phyloP scores from a whole-genome alignment of 768 basidiomycete genomes.

The Rhodotorula toruloides region DNA sequence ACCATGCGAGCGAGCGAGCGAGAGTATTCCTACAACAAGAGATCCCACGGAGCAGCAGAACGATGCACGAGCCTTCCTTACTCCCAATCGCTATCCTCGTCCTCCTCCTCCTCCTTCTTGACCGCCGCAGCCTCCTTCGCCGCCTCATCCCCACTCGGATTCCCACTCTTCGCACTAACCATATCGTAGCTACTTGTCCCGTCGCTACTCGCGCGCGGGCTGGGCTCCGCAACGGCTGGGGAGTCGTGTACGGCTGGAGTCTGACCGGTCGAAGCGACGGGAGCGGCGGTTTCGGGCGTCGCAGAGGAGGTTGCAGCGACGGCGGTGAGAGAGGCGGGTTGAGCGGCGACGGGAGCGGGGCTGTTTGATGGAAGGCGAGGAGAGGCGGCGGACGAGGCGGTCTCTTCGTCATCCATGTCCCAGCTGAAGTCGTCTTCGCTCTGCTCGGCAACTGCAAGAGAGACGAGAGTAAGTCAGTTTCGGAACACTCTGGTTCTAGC shows the following conservation, averaged over 20 bases:
- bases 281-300: background rate
- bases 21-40: no score
- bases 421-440: slow-evolving; percentile 76
- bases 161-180: slow-evolving; percentile 33
- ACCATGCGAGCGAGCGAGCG: no score
- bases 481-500: no score
- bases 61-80: no score
- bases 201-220: slow-evolving; percentile 23
- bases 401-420: slow-evolving; percentile 85
- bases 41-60: no score
- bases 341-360: background rate
- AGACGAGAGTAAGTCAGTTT: slow-evolving; percentile 2
- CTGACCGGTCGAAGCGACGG: slow-evolving; percentile 14
- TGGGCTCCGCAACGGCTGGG: background rate
- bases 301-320: background rate
- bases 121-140: background rate
- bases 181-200: slow-evolving; percentile 37
- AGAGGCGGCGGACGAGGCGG: slow-evolving; percentile 6
- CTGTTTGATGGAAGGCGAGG: background rate
- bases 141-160: slow-evolving; percentile 17
- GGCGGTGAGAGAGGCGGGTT: background rate
- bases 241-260: no score
- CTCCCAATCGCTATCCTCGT: slow-evolving; percentile 32
- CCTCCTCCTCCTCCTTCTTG: slow-evolving; percentile 3
- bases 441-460: slow-evolving; percentile 51